Conservation (phyloP, 768 basidiomycete species). For the Panaeolus papilionaceus region DNA sequence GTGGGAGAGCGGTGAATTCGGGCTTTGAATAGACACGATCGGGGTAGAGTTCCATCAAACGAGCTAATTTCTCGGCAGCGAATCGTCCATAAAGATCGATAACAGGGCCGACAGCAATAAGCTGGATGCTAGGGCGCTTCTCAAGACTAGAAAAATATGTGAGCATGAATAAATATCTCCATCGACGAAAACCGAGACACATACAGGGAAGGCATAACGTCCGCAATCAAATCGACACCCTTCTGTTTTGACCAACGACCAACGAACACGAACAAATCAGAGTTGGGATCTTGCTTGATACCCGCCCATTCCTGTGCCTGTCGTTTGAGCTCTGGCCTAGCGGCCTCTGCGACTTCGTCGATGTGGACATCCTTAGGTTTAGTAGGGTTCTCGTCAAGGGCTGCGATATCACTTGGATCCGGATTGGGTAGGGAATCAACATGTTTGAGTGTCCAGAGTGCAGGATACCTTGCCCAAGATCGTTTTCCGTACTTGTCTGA, state of each 20-base stretch:
- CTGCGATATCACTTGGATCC: constrained; percentile 93
- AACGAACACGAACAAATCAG: constrained; percentile 94
- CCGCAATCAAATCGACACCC: constrained; percentile 96
- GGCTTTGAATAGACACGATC: constrained; percentile 96
- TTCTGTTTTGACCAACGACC: constrained; percentile 99
- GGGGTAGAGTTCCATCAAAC: constrained; percentile 94
- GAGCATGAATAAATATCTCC: constrained; percentile 12
- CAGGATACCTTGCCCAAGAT: constrained; percentile 95
- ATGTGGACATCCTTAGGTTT: constrained; percentile 76
- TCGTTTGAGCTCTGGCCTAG: constrained; percentile 88
- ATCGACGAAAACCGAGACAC: constrained; percentile 45
- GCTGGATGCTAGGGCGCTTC: constrained; percentile 84
- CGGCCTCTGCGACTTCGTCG: constrained; percentile 84
- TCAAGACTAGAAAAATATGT: constrained; percentile 60
- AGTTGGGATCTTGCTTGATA: constrained; percentile 88
- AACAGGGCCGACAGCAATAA: constrained; percentile 91
- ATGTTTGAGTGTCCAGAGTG: constrained; percentile 94
- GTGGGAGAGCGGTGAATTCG: constrained; percentile 93
- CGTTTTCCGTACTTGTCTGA: constrained; percentile 99
- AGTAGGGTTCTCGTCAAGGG: constrained; percentile 81
- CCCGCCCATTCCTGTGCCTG: constrained; percentile 97
- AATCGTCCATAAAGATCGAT: constrained; percentile 96
- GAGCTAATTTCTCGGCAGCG: constrained; percentile 91
- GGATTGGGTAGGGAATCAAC: constrained; percentile 96
- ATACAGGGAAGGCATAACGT: constrained; percentile 89